A percentile compares a stretch with the other conserved stretches of the same genome.
Conservation (phyloP, 202 grass and related monocot genomes). For the Setaria viridis region DNA sequence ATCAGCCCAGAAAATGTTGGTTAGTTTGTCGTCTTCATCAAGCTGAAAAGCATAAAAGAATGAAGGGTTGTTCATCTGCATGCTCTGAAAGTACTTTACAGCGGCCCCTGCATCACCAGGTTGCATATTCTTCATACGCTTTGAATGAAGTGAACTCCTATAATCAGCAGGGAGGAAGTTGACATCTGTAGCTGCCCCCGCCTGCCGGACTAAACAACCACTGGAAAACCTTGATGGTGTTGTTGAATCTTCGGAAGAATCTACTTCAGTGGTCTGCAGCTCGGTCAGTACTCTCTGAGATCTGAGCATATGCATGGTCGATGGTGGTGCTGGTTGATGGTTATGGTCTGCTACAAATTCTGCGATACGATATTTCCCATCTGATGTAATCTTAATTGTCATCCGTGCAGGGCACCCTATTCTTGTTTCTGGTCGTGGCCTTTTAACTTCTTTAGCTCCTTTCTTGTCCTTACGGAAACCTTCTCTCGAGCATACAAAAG, state of each 20-base stretch:
- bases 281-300: conserved; percentile 89
- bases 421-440: conserved; percentile 82
- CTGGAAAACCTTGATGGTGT: conserved; percentile 57
- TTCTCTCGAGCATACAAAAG: conserved; percentile 95
- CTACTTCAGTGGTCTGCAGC: conserved; percentile 65
- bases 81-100: conserved; percentile 86
- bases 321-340: conserved; percentile 89
- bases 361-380: conserved; percentile 66
- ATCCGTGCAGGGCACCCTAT: conserved; percentile 83
- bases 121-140: conserved; percentile 90
- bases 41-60: conserved; percentile 90
- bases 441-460: conserved; percentile 86
- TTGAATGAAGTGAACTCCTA: conserved; percentile 68
- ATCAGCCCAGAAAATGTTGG: conserved; percentile 94
- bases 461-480: conserved; percentile 97
- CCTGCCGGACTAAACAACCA: conserved; percentile 50
- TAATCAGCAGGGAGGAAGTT: conserved; percentile 72
- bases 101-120: conserved; percentile 74
- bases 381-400: conserved; percentile 86
- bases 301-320: conserved; percentile 92
- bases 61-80: conserved; percentile 71
- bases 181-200: conserved; percentile 43
- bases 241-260: conserved; percentile 82
- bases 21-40: conserved; percentile 90
- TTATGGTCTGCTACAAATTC: conserved; percentile 89